phyloP scores from a whole-genome alignment of 352 stramenopile genomes.

The Phytophthora hybrid region DNA sequence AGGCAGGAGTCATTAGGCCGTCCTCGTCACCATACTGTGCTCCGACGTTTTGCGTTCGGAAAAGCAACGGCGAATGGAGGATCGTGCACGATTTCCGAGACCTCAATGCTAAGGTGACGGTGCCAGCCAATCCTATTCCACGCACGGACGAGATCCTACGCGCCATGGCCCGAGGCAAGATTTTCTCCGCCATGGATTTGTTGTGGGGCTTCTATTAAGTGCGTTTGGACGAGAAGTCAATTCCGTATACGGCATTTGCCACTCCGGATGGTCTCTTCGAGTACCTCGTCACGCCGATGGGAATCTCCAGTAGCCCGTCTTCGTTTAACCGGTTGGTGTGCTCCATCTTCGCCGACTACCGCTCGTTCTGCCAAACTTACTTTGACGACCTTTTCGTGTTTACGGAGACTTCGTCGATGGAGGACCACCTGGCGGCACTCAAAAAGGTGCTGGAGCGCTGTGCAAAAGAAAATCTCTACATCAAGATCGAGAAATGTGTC shows the following conservation, averaged over 20 bases:
- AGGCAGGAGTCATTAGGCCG: slow-evolving; percentile 5
- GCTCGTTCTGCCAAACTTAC: neutral
- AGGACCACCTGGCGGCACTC: neutral
- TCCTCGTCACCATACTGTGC: slow-evolving; percentile 9
- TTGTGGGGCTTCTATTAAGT: slow-evolving; percentile 23
- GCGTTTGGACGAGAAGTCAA: neutral
- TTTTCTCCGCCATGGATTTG: slow-evolving; percentile 18
- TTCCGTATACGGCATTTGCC: slow-evolving; percentile 13
- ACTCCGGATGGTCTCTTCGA: slow-evolving; percentile 19
- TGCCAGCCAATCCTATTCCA: slow-evolving; percentile 18
- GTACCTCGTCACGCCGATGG: slow-evolving; percentile 4
- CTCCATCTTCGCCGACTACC: neutral
- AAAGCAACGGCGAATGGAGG: slow-evolving; percentile 9
- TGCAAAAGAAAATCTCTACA: too few species aligned
- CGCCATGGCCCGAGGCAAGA: neutral
- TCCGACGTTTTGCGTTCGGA: slow-evolving; percentile 23
- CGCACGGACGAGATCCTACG: slow-evolving; percentile 14
- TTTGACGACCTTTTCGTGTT: neutral
- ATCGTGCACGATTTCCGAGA: slow-evolving; percentile 22
- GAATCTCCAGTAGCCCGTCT: neutral
- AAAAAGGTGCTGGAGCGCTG: neutral
- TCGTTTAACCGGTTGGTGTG: neutral
- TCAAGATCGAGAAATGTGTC: too few species aligned
- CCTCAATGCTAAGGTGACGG: slow-evolving; percentile 4
- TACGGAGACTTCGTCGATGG: neutral